Conservation (phyloP, 1,139 yeast species). For the Pichia kudriavzevii region DNA sequence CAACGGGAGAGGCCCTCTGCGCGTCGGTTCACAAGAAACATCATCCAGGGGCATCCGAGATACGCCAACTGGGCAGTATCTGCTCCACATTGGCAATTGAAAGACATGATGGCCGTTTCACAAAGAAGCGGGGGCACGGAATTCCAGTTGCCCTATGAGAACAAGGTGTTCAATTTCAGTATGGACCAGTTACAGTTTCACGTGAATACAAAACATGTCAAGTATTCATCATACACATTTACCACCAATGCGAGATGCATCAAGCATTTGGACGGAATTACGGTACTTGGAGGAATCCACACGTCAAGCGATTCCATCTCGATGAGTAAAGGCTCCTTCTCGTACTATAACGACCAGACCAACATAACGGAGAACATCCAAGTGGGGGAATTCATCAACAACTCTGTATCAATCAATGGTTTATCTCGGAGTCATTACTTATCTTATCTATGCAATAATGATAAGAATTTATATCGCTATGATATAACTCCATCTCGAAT, state of each 20-base stretch:
- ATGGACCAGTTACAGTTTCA: background rate
- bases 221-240: conserved; percentile 30
- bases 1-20: too few relatives aligned
- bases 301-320: conserved; percentile 5
- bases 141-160: conserved; percentile 43
- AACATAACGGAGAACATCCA: conserved; percentile 43
- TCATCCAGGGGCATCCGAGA: conserved; percentile 4
- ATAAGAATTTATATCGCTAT: conserved; percentile 58
- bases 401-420: conserved; percentile 58
- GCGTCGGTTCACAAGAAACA: conserved; percentile 3
- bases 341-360: conserved; percentile 30
- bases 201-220: background rate
- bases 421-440: conserved; percentile 37
- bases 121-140: conserved; percentile 2
- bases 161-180: conserved; percentile 30
- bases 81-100: conserved; percentile 70
- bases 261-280: conserved; percentile 47
- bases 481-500: conserved; percentile 46
- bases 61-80: conserved; percentile 13
- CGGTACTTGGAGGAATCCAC: conserved; percentile 70
- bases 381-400: conserved; percentile 77
- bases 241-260: conserved; percentile 65
- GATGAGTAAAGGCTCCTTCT: conserved; percentile 13
- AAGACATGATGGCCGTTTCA: conserved; percentile 42
- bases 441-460: conserved; percentile 76